Percentiles rank a stretch among this genome's conserved stretches.
These are phyloP conservation scores for Heterobasidion parviporum DNA, from an alignment of 1,284 basidiomycete species.

Conservation along the genomic window DNA sequence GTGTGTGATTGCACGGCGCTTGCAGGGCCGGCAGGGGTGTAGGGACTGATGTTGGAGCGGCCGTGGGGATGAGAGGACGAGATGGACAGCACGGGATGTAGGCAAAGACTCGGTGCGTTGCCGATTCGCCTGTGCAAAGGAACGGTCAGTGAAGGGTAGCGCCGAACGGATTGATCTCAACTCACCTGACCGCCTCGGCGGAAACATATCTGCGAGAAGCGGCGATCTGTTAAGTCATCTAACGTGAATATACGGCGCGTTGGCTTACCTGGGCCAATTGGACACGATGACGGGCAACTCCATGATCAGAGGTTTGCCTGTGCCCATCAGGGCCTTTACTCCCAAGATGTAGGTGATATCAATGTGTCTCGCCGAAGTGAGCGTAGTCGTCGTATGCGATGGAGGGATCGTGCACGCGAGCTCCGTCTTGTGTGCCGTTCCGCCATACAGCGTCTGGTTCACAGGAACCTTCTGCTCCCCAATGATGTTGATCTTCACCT, in stretches of 20 bases:
- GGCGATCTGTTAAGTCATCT: conserved; percentile 4
- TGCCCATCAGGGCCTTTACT: conserved; percentile 70
- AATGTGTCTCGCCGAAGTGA: conserved; percentile 71
- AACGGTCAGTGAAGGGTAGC: conserved; percentile 1
- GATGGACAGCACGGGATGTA: conserved; percentile 5
- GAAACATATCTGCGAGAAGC: conserved; percentile 35
- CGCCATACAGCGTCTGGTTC: conserved; percentile 63
- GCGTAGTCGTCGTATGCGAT: conserved; percentile 66
- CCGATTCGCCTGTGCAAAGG: conserved; percentile 53
- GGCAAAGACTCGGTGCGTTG: conserved; percentile 52
- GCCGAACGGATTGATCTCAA: not conserved
- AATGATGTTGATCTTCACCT: conserved; percentile 42
- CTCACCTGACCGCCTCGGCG: conserved; percentile 12
- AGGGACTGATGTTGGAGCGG: not conserved
- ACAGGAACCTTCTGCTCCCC: conserved; percentile 63
- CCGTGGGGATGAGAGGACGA: not conserved
- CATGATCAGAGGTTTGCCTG: conserved; percentile 55
- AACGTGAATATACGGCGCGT: conserved; percentile 3
- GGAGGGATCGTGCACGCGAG: conserved; percentile 60
- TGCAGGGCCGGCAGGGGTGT: not conserved
- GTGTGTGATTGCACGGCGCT: not conserved
- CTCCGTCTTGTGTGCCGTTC: conserved; percentile 62
- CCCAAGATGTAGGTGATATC: conserved; percentile 73
- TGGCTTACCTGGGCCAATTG: conserved; percentile 69
- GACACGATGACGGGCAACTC: conserved; percentile 72